phyloP scores from a whole-genome alignment of 257 asterid genomes.

The Plectranthus barbatus region DNA sequence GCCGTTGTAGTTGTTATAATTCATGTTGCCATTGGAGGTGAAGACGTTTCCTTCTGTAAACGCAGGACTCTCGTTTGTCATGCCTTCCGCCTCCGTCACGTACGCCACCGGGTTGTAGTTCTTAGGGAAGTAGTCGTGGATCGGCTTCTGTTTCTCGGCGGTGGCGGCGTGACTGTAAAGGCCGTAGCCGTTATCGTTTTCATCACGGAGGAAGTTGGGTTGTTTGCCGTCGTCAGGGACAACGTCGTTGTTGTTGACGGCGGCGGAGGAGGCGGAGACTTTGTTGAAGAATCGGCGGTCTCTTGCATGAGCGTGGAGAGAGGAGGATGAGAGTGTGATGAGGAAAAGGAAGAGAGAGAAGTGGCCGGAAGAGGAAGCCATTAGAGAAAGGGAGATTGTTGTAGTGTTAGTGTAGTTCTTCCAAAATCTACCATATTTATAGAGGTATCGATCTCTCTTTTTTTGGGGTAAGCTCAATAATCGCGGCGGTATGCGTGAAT shows the following conservation, averaged over 20 bases:
- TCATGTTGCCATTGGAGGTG: background rate
- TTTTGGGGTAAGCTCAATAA: no score
- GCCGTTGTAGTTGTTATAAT: background rate
- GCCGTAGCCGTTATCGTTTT: slow-evolving; percentile 51
- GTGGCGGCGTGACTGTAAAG: slow-evolving; percentile 52
- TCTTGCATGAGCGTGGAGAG: slow-evolving; percentile 41
- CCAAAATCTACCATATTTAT: slow-evolving; percentile 28
- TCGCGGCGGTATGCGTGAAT: no score
- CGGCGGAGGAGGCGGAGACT: slow-evolving; percentile 19
- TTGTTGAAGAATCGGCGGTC: slow-evolving; percentile 64
- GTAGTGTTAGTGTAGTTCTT: no score
- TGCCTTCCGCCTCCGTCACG: slow-evolving; percentile 40
- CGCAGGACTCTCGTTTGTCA: no score
- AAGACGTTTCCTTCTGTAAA: slow-evolving; percentile 3
- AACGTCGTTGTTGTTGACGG: no score
- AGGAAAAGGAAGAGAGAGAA: slow-evolving; percentile 30
- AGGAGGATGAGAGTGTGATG: slow-evolving; percentile 26
- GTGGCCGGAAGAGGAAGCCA: slow-evolving; percentile 29
- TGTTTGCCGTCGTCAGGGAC: no score
- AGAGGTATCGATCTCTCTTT: slow-evolving; percentile 11
- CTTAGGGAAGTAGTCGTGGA: slow-evolving; percentile 42
- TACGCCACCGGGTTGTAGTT: slow-evolving; percentile 66
- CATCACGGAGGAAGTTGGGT: slow-evolving; percentile 46
- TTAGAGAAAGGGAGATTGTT: background rate
- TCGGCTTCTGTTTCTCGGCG: background rate